Evolutionary conservation across 2,329 filamentous ascomycete species (phyloP).

Genomic region (Blastomyces parvus): DNA sequence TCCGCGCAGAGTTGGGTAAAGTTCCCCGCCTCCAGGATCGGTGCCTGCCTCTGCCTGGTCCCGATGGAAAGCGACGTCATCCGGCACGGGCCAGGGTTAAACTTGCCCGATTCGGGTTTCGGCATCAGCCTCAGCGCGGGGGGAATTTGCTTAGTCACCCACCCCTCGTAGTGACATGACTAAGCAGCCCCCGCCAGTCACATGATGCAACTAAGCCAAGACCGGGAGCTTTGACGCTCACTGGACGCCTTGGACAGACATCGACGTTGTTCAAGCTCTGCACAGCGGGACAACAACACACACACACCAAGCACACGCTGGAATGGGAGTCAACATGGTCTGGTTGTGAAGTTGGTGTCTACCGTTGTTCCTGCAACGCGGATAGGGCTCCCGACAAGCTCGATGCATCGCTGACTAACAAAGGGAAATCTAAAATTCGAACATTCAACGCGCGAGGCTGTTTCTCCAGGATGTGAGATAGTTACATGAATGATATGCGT

Average conservation of each 20-base stretch:
- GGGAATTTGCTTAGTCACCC: background rate
- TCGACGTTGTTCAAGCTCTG: no score
- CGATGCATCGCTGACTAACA: background rate
- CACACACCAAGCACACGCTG: background rate
- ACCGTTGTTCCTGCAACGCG: background rate
- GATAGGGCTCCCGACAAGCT: background rate
- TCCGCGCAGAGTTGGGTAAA: background rate
- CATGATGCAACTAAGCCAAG: background rate
- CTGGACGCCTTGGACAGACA: no score
- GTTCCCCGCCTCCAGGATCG: background rate
- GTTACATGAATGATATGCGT: background rate
- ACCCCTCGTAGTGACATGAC: background rate
- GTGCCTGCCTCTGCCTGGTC: background rate
- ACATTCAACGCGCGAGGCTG: background rate
- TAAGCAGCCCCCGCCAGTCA: background rate
- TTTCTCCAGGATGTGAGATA: background rate
- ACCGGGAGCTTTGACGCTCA: no score
- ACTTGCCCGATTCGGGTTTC: background rate
- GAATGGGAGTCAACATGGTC: background rate
- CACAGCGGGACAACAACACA: background rate
- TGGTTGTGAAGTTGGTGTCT: background rate
- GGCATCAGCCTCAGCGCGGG: background rate
- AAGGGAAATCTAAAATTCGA: background rate
- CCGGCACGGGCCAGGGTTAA: background rate
- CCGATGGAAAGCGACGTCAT: constrained; percentile 2